Evolutionary conservation across 371 early-diverging fungal genomes (phyloP), one percentile per base, ranked within the genome.

Genomic region (Apophysomyces variabilis): DNA sequence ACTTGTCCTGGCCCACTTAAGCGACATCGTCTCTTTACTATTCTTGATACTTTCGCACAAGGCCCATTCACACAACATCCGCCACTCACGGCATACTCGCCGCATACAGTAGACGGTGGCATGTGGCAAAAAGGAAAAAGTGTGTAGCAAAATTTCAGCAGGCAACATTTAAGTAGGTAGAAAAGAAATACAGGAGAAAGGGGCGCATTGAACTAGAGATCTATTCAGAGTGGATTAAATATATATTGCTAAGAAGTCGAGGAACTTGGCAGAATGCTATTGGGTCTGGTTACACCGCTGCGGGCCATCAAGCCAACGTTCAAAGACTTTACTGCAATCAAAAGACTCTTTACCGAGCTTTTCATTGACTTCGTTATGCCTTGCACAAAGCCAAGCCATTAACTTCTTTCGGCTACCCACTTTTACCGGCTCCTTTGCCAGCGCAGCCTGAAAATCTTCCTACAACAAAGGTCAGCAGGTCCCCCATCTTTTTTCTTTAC

Each of bases 291-390:
- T 50, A 21, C 54, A 50, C 21, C 54, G 54, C 54, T 50, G 54
- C 8, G 89, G 88, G 0, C 90, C 90, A 73, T 88, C 87, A 62
- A 77, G 82, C 99, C 99, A 99, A 38, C 98, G 81, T 71, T 97
- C 95, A 76, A 93, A 92, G 4, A 97, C 90, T 70, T 90, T 91
- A 21, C 84, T 79, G 77, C 99, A 99, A 75, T 99, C 99, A 85
- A 99, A 99, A 39, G 80, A 72, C 1, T 90, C 87, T 77, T 99
- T 99, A 5, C 94, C 95, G 46, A 97, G 79, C 72, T 94, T 84
- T 66, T 84, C 91, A 73, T 99, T 99, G 38, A 99, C 99, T 72
- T 94, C 89, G 79, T 99, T 99, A 79, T 99, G 99, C 60, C 94
- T 85, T 56, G 89, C 82, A 79, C 99, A 99, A 58, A 99, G 73